phyloP scores from a whole-genome alignment of 2,329 filamentous ascomycete species.

The Nemania sp. region DNA sequence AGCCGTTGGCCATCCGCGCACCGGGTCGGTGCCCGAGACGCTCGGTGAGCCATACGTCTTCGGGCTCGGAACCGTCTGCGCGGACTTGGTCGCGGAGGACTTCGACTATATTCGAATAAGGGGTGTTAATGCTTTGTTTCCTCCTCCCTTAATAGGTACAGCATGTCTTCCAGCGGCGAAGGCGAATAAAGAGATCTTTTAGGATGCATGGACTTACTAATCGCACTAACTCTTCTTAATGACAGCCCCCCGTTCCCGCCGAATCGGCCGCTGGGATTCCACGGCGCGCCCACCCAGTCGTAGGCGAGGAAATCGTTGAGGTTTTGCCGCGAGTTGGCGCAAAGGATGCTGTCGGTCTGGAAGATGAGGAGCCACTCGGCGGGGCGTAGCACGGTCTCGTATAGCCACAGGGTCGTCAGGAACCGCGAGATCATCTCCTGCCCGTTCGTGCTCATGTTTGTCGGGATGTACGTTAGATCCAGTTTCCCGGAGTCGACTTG shows the following conservation, averaged over 20 bases:
- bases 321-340: constrained; percentile 62
- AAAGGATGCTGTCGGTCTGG: constrained; percentile 67
- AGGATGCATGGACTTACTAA: constrained; percentile 46
- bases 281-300: constrained; percentile 67
- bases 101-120: constrained; percentile 51
- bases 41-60: constrained; percentile 68
- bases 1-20: constrained; percentile 64
- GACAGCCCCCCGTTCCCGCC: constrained; percentile 66
- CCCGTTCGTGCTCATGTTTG: constrained; percentile 62
- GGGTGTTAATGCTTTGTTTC: constrained; percentile 3
- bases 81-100: constrained; percentile 62
- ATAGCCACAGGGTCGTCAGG: constrained; percentile 65
- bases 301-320: constrained; percentile 64
- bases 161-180: background rate
- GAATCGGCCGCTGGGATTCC: constrained; percentile 57
- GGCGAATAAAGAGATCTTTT: background rate
- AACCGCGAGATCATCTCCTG: constrained; percentile 66
- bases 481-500: constrained; percentile 60
- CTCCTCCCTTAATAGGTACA: background rate
- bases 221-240: constrained; percentile 64
- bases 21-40: constrained; percentile 63
- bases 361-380: constrained; percentile 68
- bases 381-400: constrained; percentile 60
- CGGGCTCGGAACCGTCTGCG: constrained; percentile 58
- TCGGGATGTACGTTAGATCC: constrained; percentile 63